Base-by-base conservation (phyloP, 1,284 basidiomycete genomes). In the Phellopilus nigrolimitatus region DNA sequence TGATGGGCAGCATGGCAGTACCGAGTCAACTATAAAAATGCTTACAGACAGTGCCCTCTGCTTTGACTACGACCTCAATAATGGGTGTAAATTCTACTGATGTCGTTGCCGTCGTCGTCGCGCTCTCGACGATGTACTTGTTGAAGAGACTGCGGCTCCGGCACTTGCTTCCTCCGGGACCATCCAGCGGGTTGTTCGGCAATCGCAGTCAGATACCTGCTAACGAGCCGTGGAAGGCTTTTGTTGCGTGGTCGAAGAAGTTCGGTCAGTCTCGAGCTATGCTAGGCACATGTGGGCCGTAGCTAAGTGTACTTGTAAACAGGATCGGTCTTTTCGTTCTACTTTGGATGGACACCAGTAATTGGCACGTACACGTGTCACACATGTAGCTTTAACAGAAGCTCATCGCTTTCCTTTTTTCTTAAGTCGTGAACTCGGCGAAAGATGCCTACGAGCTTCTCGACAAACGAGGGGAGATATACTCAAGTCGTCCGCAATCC, bases 401-500 rank as follows among this genome's bases (percentile, higher is more conserved):
- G 15, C 13, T 42, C 12, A 37, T 37, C 19, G n/a, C 2, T 47
- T 15, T 15, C 21, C 17, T 21, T 46, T 34, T 7, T 30, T 12
- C 28, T 12, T 30, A n/a, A 68, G 67, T 68, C 6, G 51, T 70
- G 5, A 65, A 62, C 17, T 63, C 59, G 13, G 45, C 61, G 4
- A 58, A 67, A 37, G 60, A 58, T 2, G 64, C 66, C 2, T 62
- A 58, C 7, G 69, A 71, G 31, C 58, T 71, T 3, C 57, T 71
- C 4, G 69, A 71, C 21, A 69, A 66, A 51, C 61, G 62, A 15
- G 64, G 66, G 7, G 63, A 62, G 30, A 68, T 69, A 9, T 71
- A 70, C 53, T 71, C 69, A 3, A 68, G 66, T 38, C 60, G 70
- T n/a, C 69, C 70, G 1, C 52, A 63, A 10, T 62, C 59, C 30